Conservation (phyloP, 345 rosid genomes). For the Arabidopsis arenosa region DNA sequence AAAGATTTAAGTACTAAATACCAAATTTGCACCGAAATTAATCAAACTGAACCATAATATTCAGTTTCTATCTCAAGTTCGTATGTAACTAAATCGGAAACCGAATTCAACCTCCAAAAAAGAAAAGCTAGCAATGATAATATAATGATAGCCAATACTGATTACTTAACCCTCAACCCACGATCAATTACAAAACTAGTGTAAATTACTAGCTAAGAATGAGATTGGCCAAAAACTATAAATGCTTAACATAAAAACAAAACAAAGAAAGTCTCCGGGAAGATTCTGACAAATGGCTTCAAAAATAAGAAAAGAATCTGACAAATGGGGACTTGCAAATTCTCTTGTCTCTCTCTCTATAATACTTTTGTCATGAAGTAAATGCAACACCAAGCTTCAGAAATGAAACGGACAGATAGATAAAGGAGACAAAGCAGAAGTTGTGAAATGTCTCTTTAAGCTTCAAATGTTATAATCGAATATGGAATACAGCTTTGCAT, state of each 20-base stretch:
- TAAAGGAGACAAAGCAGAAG: slow-evolving; percentile 36
- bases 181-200: neutral
- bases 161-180: neutral
- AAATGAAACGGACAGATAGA: slow-evolving; percentile 30
- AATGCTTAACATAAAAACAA: slow-evolving; percentile 21
- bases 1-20: too few species aligned
- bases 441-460: slow-evolving; percentile 38
- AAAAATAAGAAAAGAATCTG: slow-evolving; percentile 18
- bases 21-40: neutral
- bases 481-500: slow-evolving; percentile 37
- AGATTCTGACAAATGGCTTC: slow-evolving; percentile 6
- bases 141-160: slow-evolving; percentile 2
- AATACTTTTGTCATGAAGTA: slow-evolving; percentile 30
- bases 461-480: slow-evolving; percentile 28
- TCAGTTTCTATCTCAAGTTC: neutral
- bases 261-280: slow-evolving; percentile 35
- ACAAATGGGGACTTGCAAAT: slow-evolving; percentile 32
- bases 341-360: slow-evolving; percentile 27
- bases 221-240: slow-evolving; percentile 8
- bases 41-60: neutral
- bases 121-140: neutral
- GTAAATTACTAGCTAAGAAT: neutral
- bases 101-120: neutral
- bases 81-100: neutral
- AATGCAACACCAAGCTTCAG: slow-evolving; percentile 25